These are phyloP conservation scores for Bipolaris zeicola DNA, from an alignment of 2,329 filamentous ascomycete genomes.

Conservation along the genomic window DNA sequence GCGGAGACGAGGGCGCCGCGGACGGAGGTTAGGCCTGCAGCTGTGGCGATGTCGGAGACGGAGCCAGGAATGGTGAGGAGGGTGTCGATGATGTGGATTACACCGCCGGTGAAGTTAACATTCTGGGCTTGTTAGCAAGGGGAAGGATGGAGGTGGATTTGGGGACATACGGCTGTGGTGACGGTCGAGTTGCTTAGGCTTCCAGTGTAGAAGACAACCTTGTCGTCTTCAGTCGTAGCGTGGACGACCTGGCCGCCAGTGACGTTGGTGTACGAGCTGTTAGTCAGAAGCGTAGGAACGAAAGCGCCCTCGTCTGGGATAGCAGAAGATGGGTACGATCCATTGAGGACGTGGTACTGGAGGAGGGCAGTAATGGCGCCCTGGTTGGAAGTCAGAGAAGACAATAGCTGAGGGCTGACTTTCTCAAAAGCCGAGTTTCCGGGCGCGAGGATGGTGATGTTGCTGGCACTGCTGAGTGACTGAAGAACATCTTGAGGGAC, in stretches of 20 bases:
- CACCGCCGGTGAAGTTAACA: conserved; percentile 52
- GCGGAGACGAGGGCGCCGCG: conserved; percentile 50
- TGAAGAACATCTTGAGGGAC: conserved; percentile 47
- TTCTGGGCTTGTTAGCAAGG: conserved; percentile 36
- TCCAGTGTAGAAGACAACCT: conserved; percentile 60
- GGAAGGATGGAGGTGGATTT: background rate
- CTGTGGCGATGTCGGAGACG: conserved; percentile 38
- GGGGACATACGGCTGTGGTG: conserved; percentile 53
- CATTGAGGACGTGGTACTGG: conserved; percentile 64
- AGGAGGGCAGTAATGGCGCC: conserved; percentile 55
- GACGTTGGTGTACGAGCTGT: conserved; percentile 61
- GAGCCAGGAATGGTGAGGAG: conserved; percentile 50
- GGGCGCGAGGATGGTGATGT: conserved; percentile 65
- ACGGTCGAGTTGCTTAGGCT: conserved; percentile 58
- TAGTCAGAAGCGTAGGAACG: conserved; percentile 57
- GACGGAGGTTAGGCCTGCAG: conserved; percentile 49
- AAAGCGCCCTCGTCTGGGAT: conserved; percentile 53
- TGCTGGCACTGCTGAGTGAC: conserved; percentile 48
- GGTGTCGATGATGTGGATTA: conserved; percentile 55
- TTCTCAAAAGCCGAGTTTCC: conserved; percentile 57
- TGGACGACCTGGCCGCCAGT: conserved; percentile 65
- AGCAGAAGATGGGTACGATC: conserved; percentile 50
- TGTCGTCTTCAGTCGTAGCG: conserved; percentile 48
- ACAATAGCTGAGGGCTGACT: conserved; percentile 47
- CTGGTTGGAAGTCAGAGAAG: conserved; percentile 34